Conservation (phyloP, 2,329 filamentous ascomycete genomes). For the Neurospora sp. region DNA sequence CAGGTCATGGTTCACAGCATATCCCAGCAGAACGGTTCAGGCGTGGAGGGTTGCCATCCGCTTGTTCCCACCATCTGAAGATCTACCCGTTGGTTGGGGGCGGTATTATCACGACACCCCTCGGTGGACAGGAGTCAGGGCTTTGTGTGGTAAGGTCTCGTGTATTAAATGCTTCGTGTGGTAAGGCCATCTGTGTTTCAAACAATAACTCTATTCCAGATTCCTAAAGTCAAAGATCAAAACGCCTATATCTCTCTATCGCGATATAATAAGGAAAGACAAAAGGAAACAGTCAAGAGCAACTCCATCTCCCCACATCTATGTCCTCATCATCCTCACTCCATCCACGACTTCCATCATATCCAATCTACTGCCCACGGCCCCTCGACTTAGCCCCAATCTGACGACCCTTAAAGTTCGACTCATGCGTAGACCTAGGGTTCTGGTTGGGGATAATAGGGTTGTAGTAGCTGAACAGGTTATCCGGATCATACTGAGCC, state of each 20-base stretch:
- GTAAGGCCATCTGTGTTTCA: not conserved
- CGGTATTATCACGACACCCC: not conserved
- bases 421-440: not conserved
- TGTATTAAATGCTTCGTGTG: no score
- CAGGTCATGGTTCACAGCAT: not conserved
- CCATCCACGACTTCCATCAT: not conserved
- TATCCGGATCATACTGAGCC: slow-evolving; percentile 35
- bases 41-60: not conserved
- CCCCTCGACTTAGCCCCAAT: not conserved
- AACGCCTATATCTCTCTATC: not conserved
- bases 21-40: not conserved
- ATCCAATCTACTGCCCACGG: not conserved
- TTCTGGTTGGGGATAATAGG: slow-evolving; percentile 17
- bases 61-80: not conserved
- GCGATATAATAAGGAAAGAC: not conserved
- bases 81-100: not conserved
- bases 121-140: accelerated
- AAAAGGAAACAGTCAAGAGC: not conserved
- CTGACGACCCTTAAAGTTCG: not conserved
- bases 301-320: not conserved
- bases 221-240: not conserved
- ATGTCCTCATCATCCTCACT: not conserved
- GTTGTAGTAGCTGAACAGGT: slow-evolving; percentile 34
- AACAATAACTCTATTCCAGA: not conserved
- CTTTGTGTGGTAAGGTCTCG: not conserved